Base-by-base conservation (phyloP, 768 basidiomycete species). In the Naganishia kalamii region DNA sequence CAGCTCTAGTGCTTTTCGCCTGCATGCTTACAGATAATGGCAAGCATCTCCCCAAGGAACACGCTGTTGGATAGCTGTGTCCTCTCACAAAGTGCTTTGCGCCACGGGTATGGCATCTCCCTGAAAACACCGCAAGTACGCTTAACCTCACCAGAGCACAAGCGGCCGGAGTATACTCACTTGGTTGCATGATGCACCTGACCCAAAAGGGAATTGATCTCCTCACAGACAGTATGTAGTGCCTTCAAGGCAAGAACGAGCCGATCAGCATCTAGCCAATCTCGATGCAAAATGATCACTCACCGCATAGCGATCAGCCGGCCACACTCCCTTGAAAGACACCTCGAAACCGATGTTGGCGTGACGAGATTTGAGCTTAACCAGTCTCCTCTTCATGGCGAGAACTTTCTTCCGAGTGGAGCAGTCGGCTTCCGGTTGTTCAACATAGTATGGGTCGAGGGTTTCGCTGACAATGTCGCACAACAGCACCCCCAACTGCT, bases 1-100 rank as follows among this genome's bases (percentile, higher is more conserved):
- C 32, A n/a, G 29, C 11, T 10, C 13, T 21, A 32, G 51, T 13
- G 5, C 21, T 52, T 1, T 52, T 2, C 17, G n/a, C 7, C 27
- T 19, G 15, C 1, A 8, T n/a, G 72, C 84, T 54, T 66, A 87
- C 88, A 87, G 65, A 92, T 85, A 7, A 92, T 88, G 11, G 90
- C 88, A 3, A 92, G 81, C 7, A 90, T 81, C 63, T 92, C 90
- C 1, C 90, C 91, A 68, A 92, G 86, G 69, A 92, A 92, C 68
- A 86, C 85, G 0, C 86, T 81, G 72, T 92, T 89, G 37, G 86
- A 79, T 65, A 93, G 83, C 12, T 88, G 81, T 0, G 89, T 88
- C 33, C 90, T 80, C 21, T 83, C 83, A 19, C 92, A 81, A 68
- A 92, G 85, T 0, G 90, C 90, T 12, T 82, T 81, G 1, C 86